Conservation (phyloP, 495 filamentous ascomycete species). For the Penicillium paradoxum region DNA sequence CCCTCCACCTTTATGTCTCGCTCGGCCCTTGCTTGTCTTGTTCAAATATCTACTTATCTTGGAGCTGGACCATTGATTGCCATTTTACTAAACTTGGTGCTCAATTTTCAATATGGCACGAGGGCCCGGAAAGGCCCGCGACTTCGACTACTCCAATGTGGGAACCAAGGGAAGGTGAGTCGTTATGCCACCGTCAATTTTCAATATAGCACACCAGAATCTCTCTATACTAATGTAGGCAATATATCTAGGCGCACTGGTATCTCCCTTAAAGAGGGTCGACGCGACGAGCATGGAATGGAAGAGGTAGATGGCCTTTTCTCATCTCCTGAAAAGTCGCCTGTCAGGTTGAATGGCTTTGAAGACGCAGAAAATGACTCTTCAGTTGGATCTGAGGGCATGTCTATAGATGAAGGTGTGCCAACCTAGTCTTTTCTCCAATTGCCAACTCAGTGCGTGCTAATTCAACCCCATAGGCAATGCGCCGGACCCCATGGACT, state of each 20-base stretch:
- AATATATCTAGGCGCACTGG: slow-evolving; percentile 65
- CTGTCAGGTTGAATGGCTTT: slow-evolving; percentile 37
- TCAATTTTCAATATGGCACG: slow-evolving; percentile 38
- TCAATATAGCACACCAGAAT: neutral
- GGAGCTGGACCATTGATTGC: neutral
- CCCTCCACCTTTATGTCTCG: slow-evolving; percentile 16
- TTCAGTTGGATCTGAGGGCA: slow-evolving; percentile 39
- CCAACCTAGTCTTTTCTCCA: neutral
- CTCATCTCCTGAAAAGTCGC: slow-evolving; percentile 73
- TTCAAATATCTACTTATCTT: neutral
- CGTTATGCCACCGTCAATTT: neutral
- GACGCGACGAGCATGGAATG: slow-evolving; percentile 87
- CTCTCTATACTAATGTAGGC: neutral
- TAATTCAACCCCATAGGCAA: slow-evolving; percentile 27
- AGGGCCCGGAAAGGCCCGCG: slow-evolving; percentile 47
- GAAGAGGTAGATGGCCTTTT: slow-evolving; percentile 81
- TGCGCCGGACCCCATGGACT: slow-evolving; percentile 41
- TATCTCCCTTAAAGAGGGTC: slow-evolving; percentile 71
- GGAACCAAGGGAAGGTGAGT: slow-evolving; percentile 60
- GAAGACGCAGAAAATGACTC: slow-evolving; percentile 21
- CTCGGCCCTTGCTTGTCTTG: neutral
- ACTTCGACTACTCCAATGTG: slow-evolving; percentile 58
- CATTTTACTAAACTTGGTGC: neutral
- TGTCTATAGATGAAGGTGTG: slow-evolving; percentile 48
- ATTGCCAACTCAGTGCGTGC: neutral